Percentiles rank a stretch among this genome's conserved stretches.
These are phyloP conservation scores for Alternaria ethzedia DNA, from an alignment of 2,329 filamentous ascomycete species.

Conservation along the genomic window DNA sequence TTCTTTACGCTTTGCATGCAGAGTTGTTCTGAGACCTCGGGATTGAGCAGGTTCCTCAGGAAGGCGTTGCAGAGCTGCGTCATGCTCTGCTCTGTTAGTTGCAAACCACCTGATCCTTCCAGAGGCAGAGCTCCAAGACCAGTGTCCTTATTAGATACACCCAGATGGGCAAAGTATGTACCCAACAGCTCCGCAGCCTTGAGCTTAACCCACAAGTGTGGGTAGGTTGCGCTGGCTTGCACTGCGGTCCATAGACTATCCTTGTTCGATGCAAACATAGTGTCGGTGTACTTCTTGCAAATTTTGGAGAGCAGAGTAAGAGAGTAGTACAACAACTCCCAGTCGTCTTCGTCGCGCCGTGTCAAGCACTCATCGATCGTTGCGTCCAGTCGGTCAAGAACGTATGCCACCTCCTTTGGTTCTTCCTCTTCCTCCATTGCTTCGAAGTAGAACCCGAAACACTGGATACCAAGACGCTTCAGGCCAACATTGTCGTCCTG, in stretches of 20 bases:
- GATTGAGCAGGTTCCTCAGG: slow-evolving; percentile 66
- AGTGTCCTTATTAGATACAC: slow-evolving; percentile 63
- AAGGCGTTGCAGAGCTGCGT: slow-evolving; percentile 63
- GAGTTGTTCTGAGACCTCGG: slow-evolving; percentile 73
- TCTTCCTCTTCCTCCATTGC: slow-evolving; percentile 57
- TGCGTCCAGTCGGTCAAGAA: slow-evolving; percentile 59
- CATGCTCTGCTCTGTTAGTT: slow-evolving; percentile 70
- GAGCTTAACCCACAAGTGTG: slow-evolving; percentile 76
- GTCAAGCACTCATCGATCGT: slow-evolving; percentile 59
- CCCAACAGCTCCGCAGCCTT: slow-evolving; percentile 76
- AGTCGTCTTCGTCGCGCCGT: slow-evolving; percentile 64
- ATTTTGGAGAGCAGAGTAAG: slow-evolving; percentile 74
- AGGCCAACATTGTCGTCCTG: slow-evolving; percentile 76
- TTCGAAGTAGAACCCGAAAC: slow-evolving; percentile 84
- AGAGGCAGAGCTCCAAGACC: slow-evolving; percentile 66
- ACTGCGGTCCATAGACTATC: slow-evolving; percentile 74
- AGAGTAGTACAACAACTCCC: slow-evolving; percentile 76
- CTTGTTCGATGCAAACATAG: slow-evolving; percentile 66
- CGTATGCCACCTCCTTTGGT: slow-evolving; percentile 70
- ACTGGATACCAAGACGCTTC: slow-evolving; percentile 75
- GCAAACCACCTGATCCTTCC: slow-evolving; percentile 72
- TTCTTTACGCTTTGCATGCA: slow-evolving; percentile 81
- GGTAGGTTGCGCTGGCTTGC: slow-evolving; percentile 72
- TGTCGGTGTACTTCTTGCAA: slow-evolving; percentile 68
- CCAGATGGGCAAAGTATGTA: slow-evolving; percentile 81